phyloP scores from a whole-genome alignment of 306 rosid genomes.

The Corylus americana region DNA sequence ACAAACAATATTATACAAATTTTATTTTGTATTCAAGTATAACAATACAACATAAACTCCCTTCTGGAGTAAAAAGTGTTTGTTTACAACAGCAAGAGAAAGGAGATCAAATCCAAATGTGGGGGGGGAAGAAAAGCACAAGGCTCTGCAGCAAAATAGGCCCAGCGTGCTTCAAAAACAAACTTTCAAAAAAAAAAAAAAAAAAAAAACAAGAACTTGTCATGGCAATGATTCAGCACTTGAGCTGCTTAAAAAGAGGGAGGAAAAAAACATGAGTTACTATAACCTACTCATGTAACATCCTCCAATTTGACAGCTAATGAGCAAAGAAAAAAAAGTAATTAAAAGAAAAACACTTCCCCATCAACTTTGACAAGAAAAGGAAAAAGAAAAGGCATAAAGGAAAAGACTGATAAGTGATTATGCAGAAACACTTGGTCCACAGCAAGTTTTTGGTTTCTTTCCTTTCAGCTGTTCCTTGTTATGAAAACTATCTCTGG shows the following conservation, averaged over 20 bases:
- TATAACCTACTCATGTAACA: conserved; percentile 40
- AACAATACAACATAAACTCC: conserved; percentile 42
- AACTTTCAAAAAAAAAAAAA: conserved; percentile 32
- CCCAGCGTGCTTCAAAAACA: conserved; percentile 55
- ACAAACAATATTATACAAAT: not conserved
- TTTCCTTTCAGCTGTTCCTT: conserved; percentile 48
- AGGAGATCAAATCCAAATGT: conserved; percentile 31
- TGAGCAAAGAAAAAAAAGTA: conserved; percentile 36
- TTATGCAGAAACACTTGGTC: conserved; percentile 3
- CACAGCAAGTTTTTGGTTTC: conserved; percentile 20
- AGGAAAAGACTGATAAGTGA: not conserved
- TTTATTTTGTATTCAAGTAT: conserved; percentile 1
- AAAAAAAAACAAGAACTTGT: conserved; percentile 42
- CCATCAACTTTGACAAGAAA: conserved; percentile 27
- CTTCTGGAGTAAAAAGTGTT: conserved; percentile 32
- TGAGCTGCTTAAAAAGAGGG: conserved; percentile 43
- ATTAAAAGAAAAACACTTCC: conserved; percentile 31
- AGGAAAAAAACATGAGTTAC: conserved; percentile 54
- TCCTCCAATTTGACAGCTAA: conserved; percentile 43
- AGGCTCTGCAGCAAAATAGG: conserved; percentile 44
- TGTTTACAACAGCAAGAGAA: not conserved
- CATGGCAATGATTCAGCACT: conserved; percentile 41
- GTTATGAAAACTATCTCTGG: conserved; percentile 42
- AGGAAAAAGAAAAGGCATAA: not conserved
- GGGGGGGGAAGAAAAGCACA: conserved; percentile 40